phyloP scores from a whole-genome alignment of 75 land plant genomes.

The Pinus taeda region DNA sequence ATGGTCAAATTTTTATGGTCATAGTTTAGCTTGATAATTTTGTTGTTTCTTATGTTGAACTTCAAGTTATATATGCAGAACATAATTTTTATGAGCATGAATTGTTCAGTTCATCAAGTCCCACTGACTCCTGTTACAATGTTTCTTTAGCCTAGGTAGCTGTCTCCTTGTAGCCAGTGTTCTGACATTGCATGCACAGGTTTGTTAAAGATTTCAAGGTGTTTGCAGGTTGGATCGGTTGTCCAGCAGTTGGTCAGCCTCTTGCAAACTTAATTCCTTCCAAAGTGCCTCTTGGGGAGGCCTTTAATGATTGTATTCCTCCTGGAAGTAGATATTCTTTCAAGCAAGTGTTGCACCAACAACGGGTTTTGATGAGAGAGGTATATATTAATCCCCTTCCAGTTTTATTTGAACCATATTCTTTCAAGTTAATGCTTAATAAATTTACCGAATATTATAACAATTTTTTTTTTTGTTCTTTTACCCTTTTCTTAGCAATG shows the following conservation, averaged over 20 bases:
- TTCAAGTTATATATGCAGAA: neutral
- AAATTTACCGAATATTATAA: neutral
- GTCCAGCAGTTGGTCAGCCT: conserved; percentile 73
- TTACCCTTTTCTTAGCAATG: neutral
- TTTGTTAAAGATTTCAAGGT: neutral
- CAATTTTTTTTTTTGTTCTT: neutral
- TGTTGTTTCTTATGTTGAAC: neutral
- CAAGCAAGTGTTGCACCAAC: conserved; percentile 65
- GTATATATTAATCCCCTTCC: neutral
- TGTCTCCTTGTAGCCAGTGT: neutral
- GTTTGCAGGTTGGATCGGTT: conserved; percentile 82
- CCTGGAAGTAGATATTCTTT: conserved; percentile 86
- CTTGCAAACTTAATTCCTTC: conserved; percentile 76
- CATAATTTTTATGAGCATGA: too few species aligned
- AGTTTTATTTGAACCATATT: neutral
- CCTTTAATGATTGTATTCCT: conserved; percentile 54
- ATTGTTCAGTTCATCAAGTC: neutral
- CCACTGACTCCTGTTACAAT: neutral
- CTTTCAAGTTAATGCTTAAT: neutral
- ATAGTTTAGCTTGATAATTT: neutral
- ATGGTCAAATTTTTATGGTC: neutral
- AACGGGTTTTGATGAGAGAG: conserved; percentile 51
- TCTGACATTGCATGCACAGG: neutral
- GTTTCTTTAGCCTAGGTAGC: neutral
- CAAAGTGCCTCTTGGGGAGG: conserved; percentile 89